These are phyloP conservation scores for Fremontodendron californicum DNA, from an alignment of 345 rosid genomes.

Conservation along the genomic window DNA sequence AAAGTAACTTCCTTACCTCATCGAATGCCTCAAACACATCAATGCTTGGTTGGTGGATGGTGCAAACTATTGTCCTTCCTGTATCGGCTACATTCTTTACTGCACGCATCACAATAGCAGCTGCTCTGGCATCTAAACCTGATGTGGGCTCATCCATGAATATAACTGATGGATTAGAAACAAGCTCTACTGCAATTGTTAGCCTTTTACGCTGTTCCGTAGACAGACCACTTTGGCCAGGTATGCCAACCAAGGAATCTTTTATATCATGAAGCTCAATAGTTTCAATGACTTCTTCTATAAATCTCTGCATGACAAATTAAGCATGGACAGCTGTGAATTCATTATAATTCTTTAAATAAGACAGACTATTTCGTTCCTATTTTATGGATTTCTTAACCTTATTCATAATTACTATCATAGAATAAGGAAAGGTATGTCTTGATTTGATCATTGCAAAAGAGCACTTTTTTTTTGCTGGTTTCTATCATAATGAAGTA, in stretches of 20 bases:
- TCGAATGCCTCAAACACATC: too few species aligned
- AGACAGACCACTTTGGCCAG: conserved; percentile 9
- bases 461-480: background rate
- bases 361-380: background rate
- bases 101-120: conserved; percentile 73
- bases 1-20: too few species aligned
- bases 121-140: conserved; percentile 83
- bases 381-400: background rate
- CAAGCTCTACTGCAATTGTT: conserved; percentile 55
- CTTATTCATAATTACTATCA: background rate
- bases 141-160: conserved; percentile 89
- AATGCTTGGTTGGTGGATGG: too few species aligned
- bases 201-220: conserved; percentile 49
- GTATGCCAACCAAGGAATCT: conserved; percentile 7
- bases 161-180: conserved; percentile 67
- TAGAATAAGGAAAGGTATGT: background rate
- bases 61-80: too few species aligned
- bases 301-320: conserved; percentile 10
- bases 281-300: conserved; percentile 15
- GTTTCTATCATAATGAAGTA: background rate
- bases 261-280: conserved; percentile 11
- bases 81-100: conserved; percentile 37
- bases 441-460: background rate
- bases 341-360: background rate
- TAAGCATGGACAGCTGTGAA: background rate